Percentiles rank a stretch among this genome's conserved stretches.
Evolutionary conservation across 2,329 filamentous ascomycete genomes (phyloP).

Genomic region (Phaeosphaeriaceae sp.): DNA sequence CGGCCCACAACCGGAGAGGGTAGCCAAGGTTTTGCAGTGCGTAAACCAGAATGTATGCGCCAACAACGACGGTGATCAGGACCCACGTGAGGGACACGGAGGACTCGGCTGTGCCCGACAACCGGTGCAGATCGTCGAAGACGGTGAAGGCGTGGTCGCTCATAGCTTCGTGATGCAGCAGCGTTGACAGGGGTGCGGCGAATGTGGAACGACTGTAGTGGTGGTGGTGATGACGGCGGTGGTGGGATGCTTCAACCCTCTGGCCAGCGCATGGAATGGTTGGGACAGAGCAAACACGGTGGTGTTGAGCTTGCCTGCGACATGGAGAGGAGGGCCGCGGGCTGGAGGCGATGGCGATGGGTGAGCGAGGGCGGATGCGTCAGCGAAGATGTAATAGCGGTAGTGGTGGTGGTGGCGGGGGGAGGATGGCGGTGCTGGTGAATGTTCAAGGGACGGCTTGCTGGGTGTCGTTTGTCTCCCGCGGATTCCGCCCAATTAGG

Average conservation of each 20-base stretch:
- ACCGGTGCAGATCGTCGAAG: slow-evolving; percentile 25
- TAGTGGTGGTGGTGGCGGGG: slow-evolving; percentile 17
- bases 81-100: slow-evolving; percentile 19
- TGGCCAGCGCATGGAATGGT: slow-evolving; percentile 39
- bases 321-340: slow-evolving; percentile 35
- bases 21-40: slow-evolving; percentile 36
- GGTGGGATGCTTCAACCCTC: slow-evolving; percentile 34
- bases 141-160: slow-evolving; percentile 24
- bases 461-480: too few relatives aligned
- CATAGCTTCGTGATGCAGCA: slow-evolving; percentile 20
- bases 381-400: slow-evolving; percentile 2
- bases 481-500: slow-evolving; percentile 8
- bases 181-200: not conserved
- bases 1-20: slow-evolving; percentile 57
- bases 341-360: slow-evolving; percentile 9
- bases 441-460: not conserved
- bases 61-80: slow-evolving; percentile 27
- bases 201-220: not conserved
- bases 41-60: slow-evolving; percentile 38
- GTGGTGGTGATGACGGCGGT: not conserved
- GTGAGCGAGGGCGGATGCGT: slow-evolving; percentile 10
- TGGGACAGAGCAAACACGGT: slow-evolving; percentile 37
- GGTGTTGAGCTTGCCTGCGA: slow-evolving; percentile 37
- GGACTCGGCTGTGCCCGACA: slow-evolving; percentile 19
- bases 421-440: slow-evolving; percentile 13